These are phyloP conservation scores for Isatis tinctoria DNA, from an alignment of 345 rosid genomes.

Conservation along the genomic window DNA sequence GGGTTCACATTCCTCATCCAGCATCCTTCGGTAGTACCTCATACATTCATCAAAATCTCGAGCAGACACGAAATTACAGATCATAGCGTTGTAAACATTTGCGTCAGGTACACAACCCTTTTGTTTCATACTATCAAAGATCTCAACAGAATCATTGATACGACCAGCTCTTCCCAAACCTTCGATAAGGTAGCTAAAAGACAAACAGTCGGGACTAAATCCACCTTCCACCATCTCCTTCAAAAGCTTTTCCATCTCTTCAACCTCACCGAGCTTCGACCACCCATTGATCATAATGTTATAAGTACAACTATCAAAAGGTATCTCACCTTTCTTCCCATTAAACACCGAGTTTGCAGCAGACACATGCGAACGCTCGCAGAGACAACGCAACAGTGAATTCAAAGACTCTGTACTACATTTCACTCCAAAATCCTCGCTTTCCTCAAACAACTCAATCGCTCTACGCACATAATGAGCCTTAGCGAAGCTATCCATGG, in stretches of 20 bases:
- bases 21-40: conserved; percentile 50
- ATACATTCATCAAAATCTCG: conserved; percentile 54
- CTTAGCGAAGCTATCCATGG: conserved; percentile 52
- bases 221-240: conserved; percentile 62
- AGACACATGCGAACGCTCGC: conserved; percentile 60
- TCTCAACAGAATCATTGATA: conserved; percentile 51
- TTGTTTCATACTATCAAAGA: conserved; percentile 52
- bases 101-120: conserved; percentile 48
- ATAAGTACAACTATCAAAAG: conserved; percentile 49
- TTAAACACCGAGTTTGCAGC: conserved; percentile 64
- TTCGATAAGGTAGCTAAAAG: conserved; percentile 59
- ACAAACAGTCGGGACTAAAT: conserved; percentile 46
- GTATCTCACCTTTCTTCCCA: conserved; percentile 46
- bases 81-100: conserved; percentile 68
- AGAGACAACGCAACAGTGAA: conserved; percentile 60
- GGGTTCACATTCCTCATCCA: conserved; percentile 50
- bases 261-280: conserved; percentile 64
- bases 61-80: conserved; percentile 51
- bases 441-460: conserved; percentile 44
- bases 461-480: conserved; percentile 56
- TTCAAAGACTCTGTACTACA: conserved; percentile 54
- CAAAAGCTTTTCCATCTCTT: conserved; percentile 54
- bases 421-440: conserved; percentile 49
- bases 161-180: conserved; percentile 80
- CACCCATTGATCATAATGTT: conserved; percentile 63